These are phyloP conservation scores for Cladosporium sphaerospermum DNA, from an alignment of 2,329 filamentous ascomycete species.

Conservation along the genomic window DNA sequence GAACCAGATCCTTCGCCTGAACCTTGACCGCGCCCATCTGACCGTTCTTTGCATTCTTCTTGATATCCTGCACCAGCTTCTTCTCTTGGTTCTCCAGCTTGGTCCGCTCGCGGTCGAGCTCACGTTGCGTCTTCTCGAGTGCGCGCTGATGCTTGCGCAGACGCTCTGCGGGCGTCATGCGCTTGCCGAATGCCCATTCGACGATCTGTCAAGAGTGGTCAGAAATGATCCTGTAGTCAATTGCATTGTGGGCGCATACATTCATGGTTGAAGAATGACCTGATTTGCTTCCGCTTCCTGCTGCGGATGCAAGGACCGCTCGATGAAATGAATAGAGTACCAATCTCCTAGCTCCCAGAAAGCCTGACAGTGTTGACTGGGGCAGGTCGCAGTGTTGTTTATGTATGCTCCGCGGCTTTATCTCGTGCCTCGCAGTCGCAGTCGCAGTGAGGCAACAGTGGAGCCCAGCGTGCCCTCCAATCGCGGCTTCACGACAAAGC, in stretches of 20 bases:
- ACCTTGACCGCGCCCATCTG: slow-evolving; percentile 99
- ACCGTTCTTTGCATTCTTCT: slow-evolving; percentile 95
- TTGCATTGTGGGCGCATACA: slow-evolving; percentile 35
- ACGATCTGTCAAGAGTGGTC: slow-evolving; percentile 58
- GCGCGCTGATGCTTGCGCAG: slow-evolving; percentile 91
- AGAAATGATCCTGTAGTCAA: neutral
- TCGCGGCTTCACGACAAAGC: neutral
- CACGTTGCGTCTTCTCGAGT: slow-evolving; percentile 93
- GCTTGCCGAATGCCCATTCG: slow-evolving; percentile 99
- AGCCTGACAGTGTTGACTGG: too few relatives aligned
- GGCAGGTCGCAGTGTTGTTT: too few relatives aligned
- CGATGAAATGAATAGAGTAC: too few relatives aligned
- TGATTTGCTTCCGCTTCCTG: neutral
- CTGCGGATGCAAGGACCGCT: too few relatives aligned
- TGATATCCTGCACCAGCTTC: slow-evolving; percentile 91
- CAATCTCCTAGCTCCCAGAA: too few relatives aligned
- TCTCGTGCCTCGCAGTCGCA: neutral
- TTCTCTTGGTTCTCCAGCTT: slow-evolving; percentile 99
- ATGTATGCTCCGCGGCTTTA: neutral
- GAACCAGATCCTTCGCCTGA: slow-evolving; percentile 92
- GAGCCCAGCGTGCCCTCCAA: neutral
- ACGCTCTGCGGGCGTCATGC: slow-evolving; percentile 92
- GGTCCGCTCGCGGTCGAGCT: slow-evolving; percentile 87
- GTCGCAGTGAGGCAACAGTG: neutral
- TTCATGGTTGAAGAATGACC: slow-evolving; percentile 45